These are phyloP conservation scores for Escallonia rubra DNA, from an alignment of 129 eudicot genomes.

Conservation along the genomic window DNA sequence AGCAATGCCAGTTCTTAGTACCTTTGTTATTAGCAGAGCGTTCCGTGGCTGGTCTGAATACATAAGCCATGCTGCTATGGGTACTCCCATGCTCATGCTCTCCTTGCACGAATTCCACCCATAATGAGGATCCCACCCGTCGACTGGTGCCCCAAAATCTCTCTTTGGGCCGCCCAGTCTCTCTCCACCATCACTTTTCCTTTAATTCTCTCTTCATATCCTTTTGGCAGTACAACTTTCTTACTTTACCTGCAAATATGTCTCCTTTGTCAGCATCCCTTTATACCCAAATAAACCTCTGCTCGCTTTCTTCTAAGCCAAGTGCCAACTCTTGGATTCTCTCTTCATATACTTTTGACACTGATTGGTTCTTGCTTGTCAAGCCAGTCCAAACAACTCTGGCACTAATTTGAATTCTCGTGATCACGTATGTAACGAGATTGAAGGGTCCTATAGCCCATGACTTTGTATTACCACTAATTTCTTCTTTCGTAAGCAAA, in stretches of 20 bases:
- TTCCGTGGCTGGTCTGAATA: no score
- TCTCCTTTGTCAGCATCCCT: conserved; percentile 37
- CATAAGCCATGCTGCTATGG: no score
- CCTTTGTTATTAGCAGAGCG: no score
- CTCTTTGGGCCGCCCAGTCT: conserved; percentile 67
- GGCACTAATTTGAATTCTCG: background rate
- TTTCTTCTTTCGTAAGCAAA: background rate
- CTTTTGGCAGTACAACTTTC: conserved; percentile 39
- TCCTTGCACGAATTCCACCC: no score
- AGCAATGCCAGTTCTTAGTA: no score
- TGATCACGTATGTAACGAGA: background rate
- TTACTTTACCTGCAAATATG: conserved; percentile 9
- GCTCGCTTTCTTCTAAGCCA: no score
- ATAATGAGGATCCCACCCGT: conserved; percentile 26
- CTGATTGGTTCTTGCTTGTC: conserved; percentile 1
- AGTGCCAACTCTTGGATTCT: conserved; percentile 5
- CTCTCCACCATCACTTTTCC: conserved; percentile 44
- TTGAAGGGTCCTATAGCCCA: background rate
- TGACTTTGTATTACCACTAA: background rate
- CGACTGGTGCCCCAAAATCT: conserved; percentile 51
- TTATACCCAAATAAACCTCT: conserved; percentile 39
- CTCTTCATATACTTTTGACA: conserved; percentile 22
- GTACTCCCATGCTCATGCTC: no score
- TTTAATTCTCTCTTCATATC: conserved; percentile 46
- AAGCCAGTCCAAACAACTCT: background rate